Conservation (phyloP, 2,329 filamentous ascomycete species). For the Fusarium siculi region DNA sequence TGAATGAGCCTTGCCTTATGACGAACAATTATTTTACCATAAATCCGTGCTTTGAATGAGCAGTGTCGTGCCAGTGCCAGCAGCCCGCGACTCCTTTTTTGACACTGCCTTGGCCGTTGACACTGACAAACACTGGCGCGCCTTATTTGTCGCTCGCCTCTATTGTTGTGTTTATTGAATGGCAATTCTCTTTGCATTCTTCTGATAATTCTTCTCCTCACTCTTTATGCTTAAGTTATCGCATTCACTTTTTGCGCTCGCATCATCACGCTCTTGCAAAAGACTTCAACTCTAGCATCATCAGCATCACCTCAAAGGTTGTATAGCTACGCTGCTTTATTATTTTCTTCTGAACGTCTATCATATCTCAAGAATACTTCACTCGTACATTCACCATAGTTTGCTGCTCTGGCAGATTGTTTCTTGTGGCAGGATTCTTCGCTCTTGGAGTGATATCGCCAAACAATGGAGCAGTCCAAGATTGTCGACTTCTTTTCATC, state of each 20-base stretch:
- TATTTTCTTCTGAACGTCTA: not conserved
- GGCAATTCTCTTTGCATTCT: not conserved
- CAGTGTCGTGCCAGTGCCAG: conserved; percentile 24
- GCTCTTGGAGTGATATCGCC: not conserved
- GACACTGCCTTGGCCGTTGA: not conserved
- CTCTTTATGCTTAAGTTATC: not conserved
- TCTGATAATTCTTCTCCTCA: not conserved
- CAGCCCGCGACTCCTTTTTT: not conserved
- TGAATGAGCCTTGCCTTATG: conserved; percentile 39
- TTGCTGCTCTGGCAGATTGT: not conserved
- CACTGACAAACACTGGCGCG: not conserved
- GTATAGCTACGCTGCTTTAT: not conserved
- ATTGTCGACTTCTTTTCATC: conserved; percentile 27
- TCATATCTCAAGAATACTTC: too few species aligned
- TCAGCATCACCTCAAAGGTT: not conserved
- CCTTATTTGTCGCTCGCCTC: not conserved
- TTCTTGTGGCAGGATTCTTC: not conserved
- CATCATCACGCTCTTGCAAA: not conserved
- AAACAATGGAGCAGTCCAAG: conserved; percentile 26
- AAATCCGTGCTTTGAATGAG: not conserved
- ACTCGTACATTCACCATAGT: not conserved
- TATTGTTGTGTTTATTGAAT: not conserved
- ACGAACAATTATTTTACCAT: conserved; percentile 2
- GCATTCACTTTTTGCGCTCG: not conserved
- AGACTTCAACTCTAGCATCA: not conserved